Evolutionary conservation across 2,329 filamentous ascomycete species (phyloP).

Genomic region (Didymella pomorum): DNA sequence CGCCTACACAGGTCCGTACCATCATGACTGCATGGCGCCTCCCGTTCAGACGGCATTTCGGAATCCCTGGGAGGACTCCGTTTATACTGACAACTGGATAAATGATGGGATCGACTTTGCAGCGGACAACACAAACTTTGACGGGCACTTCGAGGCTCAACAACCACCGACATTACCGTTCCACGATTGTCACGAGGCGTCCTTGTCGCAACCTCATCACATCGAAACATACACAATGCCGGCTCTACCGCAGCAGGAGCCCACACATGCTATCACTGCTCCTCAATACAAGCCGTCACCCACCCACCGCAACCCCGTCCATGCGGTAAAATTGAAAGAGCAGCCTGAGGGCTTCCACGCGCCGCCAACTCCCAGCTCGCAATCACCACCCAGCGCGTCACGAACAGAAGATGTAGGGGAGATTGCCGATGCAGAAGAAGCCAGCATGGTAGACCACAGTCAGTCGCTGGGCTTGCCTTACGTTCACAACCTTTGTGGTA

Average conservation of each 20-base stretch:
- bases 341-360: background rate
- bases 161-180: background rate
- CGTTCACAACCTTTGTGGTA: conserved; percentile 44
- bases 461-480: conserved; percentile 16
- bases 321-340: background rate
- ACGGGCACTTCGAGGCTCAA: background rate
- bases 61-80: conserved; percentile 1
- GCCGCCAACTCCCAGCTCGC: background rate
- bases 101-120: background rate
- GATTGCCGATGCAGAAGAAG: background rate
- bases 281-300: background rate
- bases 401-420: background rate
- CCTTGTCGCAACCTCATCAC: background rate
- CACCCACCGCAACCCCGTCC: background rate
- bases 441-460: background rate
- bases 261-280: background rate
- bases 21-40: background rate
- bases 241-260: background rate
- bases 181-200: background rate
- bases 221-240: background rate
- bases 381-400: background rate
- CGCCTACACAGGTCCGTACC: background rate
- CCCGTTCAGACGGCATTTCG: conserved; percentile 4
- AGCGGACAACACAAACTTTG: background rate
- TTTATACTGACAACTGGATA: background rate